Conservation (phyloP, 805 yeast species). For the Teunomyces aglyptinius region DNA sequence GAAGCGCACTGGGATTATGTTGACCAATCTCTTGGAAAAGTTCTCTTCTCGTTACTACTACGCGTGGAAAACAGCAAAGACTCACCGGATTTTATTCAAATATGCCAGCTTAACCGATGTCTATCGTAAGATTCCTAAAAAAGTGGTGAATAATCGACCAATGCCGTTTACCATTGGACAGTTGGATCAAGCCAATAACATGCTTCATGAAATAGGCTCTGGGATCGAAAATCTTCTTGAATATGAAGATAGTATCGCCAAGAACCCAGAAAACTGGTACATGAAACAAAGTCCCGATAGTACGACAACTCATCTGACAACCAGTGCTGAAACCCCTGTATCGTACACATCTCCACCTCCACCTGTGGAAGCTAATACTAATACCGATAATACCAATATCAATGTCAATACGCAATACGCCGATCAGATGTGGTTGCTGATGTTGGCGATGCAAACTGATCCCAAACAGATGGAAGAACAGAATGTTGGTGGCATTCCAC, state of each 20-base stretch:
- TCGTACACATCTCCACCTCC: not conserved
- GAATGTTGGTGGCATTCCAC: not conserved
- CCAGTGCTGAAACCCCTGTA: not conserved
- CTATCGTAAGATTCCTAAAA: not conserved
- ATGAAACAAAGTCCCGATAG: conserved; percentile 4
- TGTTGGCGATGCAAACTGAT: conserved; percentile 10
- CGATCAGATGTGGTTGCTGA: conserved; percentile 13
- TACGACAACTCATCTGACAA: not conserved
- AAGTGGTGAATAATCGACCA: not conserved
- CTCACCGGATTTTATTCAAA: conserved; percentile 6
- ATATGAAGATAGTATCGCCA: conserved; percentile 8
- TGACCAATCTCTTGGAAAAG: conserved; percentile 10
- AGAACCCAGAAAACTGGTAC: conserved; percentile 6
- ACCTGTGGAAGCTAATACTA: not conserved
- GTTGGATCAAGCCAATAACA: conserved; percentile 9
- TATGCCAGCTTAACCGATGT: not conserved
- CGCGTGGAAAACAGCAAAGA: conserved; percentile 16
- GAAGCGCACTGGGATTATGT: conserved; percentile 7
- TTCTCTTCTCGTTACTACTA: conserved; percentile 10
- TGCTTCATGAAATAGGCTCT: conserved; percentile 7
- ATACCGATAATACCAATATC: not conserved
- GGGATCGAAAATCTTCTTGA: conserved; percentile 6
- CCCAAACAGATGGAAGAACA: not conserved
- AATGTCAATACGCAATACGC: conserved; percentile 3
- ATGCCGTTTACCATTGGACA: conserved; percentile 12